Evolutionary conservation across 345 rosid genomes (phyloP).

Genomic region (Aquilaria yunnanensis): DNA sequence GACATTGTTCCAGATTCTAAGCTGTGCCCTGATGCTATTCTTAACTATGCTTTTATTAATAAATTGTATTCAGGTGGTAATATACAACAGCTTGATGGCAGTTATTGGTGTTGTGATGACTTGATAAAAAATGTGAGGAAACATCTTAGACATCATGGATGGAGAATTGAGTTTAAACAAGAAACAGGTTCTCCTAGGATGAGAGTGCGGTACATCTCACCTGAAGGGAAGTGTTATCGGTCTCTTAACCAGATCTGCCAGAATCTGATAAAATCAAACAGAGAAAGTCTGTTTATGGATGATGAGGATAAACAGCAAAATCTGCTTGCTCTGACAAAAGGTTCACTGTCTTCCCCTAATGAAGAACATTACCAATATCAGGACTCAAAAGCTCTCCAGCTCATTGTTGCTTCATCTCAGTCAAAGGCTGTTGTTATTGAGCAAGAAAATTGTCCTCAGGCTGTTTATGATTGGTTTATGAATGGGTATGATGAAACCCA

Average conservation of each 20-base stretch:
- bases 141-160: conserved; percentile 50
- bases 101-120: neutral
- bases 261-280: conserved; percentile 14
- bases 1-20: conserved; percentile 41
- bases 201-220: conserved; percentile 56
- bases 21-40: conserved; percentile 45
- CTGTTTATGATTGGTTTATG: conserved; percentile 31
- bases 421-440: conserved; percentile 11
- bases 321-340: no score
- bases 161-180: conserved; percentile 42
- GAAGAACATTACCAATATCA: neutral
- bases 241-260: conserved; percentile 55
- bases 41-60: conserved; percentile 19
- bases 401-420: conserved; percentile 11
- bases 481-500: conserved; percentile 2
- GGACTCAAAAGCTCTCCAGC: conserved; percentile 5
- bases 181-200: conserved; percentile 1
- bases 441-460: conserved; percentile 42
- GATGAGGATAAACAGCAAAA: conserved; percentile 12
- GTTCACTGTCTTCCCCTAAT: no score
- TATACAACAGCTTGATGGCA: no score
- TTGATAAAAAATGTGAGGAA: conserved; percentile 24
- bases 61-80: no score
- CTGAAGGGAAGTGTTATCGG: conserved; percentile 36
- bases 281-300: neutral